Evolutionary conservation across 1,139 yeast species (phyloP).

Genomic region (Hansenula anomala): DNA sequence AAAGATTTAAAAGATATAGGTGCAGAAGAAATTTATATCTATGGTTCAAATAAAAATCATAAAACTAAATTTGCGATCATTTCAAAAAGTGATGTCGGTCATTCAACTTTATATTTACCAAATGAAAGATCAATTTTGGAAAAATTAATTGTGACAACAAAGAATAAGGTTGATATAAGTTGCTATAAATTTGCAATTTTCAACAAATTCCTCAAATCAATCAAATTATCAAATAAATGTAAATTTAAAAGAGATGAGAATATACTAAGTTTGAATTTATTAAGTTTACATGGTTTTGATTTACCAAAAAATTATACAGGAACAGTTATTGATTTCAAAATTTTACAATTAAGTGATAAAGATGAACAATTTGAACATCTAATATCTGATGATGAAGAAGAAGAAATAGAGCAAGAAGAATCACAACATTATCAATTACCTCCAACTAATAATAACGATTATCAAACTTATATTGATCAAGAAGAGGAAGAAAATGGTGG

Average conservation of each 20-base stretch:
- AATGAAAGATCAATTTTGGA: constrained; percentile 60
- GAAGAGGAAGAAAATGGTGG: constrained; percentile 12
- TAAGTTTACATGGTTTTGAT: constrained; percentile 25
- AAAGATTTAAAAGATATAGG: constrained; percentile 64
- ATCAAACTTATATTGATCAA: background rate
- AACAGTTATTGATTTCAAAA: constrained; percentile 56
- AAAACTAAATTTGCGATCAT: constrained; percentile 39
- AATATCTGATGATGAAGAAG: constrained; percentile 13
- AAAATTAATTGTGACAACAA: constrained; percentile 30
- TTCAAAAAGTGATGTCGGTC: constrained; percentile 66
- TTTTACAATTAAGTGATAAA: constrained; percentile 36
- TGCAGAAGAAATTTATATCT: constrained; percentile 55
- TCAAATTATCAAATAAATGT: constrained; percentile 53
- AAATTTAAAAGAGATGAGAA: constrained; percentile 53
- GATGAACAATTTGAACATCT: constrained; percentile 26
- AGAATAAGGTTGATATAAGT: constrained; percentile 24
- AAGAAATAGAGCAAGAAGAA: background rate
- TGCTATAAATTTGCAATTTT: constrained; percentile 51
- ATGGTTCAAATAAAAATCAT: constrained; percentile 32
- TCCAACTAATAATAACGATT: background rate
- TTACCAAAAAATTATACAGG: constrained; percentile 44
- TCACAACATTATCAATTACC: too few relatives aligned
- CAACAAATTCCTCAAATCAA: constrained; percentile 47
- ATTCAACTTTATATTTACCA: constrained; percentile 65
- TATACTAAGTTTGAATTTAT: constrained; percentile 31